These are phyloP conservation scores for Arabidopsis thaliana DNA, from an alignment of 345 rosid species.

Conservation along the genomic window DNA sequence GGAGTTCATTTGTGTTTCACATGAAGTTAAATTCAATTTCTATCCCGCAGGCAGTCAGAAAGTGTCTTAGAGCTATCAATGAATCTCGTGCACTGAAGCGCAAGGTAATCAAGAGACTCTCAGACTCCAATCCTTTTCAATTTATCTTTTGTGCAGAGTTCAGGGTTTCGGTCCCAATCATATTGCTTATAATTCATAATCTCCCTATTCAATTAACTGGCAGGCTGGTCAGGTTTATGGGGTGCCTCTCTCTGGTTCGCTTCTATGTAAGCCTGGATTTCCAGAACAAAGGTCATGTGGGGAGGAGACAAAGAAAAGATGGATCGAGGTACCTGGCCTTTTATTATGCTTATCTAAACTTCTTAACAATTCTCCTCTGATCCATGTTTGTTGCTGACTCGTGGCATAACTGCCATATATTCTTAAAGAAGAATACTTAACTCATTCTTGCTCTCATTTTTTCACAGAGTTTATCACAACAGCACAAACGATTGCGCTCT, in stretches of 20 bases:
- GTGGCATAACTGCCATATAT: constrained; percentile 18
- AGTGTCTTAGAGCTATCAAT: constrained; percentile 88
- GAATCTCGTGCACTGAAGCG: constrained; percentile 98
- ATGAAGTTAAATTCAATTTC: constrained; percentile 13
- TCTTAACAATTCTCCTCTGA: constrained; percentile 9
- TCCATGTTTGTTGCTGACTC: constrained; percentile 15
- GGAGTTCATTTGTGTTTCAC: constrained; percentile 21
- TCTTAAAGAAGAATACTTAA: constrained; percentile 20
- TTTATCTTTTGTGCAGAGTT: constrained; percentile 19
- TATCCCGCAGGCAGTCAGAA: constrained; percentile 73
- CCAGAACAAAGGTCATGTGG: constrained; percentile 83
- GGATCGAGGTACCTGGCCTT: constrained; percentile 84
- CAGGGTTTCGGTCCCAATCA: constrained; percentile 27
- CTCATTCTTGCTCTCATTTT: constrained; percentile 29
- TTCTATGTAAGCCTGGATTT: constrained; percentile 79
- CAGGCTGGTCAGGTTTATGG: constrained; percentile 99
- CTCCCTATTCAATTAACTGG: constrained; percentile 26
- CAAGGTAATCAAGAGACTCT: constrained; percentile 60
- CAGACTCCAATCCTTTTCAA: constrained; percentile 32
- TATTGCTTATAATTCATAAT: constrained; percentile 7
- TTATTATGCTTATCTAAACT: constrained; percentile 20
- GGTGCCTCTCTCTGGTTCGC: constrained; percentile 86
- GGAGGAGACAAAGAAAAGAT: constrained; percentile 88
- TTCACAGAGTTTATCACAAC: constrained; percentile 80
- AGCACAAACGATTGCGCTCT: constrained; percentile 81